phyloP scores from a whole-genome alignment of 2,329 filamentous ascomycete species.

The Aureobasidium sp. region DNA sequence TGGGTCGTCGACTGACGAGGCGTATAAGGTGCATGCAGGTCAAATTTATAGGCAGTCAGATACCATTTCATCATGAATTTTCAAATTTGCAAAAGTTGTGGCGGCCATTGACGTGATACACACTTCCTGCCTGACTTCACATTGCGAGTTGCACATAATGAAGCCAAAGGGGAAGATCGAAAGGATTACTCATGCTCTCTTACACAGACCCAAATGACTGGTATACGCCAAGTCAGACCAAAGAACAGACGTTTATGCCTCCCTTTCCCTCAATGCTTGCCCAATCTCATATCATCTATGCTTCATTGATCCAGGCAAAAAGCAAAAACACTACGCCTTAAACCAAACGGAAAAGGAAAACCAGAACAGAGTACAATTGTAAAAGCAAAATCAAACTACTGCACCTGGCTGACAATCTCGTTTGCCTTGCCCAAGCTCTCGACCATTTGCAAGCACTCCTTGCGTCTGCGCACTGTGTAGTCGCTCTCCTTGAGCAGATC shows the following conservation, averaged over 20 bases:
- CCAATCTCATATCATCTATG: neutral
- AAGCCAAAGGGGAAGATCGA: neutral
- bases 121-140: no score
- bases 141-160: no score
- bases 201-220: neutral
- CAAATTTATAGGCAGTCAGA: neutral
- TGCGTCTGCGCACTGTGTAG: constrained; percentile 86
- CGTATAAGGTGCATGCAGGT: neutral
- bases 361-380: neutral
- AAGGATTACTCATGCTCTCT: neutral
- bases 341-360: neutral
- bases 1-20: neutral
- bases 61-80: neutral
- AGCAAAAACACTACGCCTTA: neutral
- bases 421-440: constrained; percentile 82
- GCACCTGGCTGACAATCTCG: constrained; percentile 84
- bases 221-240: neutral
- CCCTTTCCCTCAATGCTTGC: neutral
- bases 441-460: constrained; percentile 99
- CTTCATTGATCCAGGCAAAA: neutral
- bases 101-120: no score
- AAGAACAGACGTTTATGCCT: neutral
- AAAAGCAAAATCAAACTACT: constrained; percentile 30
- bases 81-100: neutral
- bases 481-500: constrained; percentile 96